Evolutionary conservation across 768 basidiomycete genomes (phyloP).

Genomic region (Suillus plorans): DNA sequence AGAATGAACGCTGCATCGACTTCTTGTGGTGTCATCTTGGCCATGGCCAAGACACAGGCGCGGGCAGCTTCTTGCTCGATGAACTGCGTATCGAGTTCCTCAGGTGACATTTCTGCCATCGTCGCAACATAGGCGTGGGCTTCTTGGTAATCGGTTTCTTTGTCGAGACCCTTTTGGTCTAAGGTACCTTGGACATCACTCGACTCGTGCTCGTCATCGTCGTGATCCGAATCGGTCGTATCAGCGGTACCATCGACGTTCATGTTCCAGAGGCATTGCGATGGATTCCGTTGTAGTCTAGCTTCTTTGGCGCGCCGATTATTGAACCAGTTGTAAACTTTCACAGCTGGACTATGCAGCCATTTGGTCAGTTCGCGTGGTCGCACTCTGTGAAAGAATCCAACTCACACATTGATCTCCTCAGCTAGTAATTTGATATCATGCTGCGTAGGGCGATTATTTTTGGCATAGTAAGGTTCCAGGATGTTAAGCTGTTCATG

Average conservation of each 20-base stretch:
- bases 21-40: not conserved
- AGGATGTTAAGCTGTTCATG: not conserved
- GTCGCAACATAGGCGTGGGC: not conserved
- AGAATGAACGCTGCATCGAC: slow-evolving; percentile 3
- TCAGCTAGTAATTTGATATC: not conserved
- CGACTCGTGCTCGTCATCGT: not conserved
- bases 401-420: not conserved
- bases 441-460: not conserved
- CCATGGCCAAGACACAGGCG: not conserved
- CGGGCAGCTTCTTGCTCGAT: not conserved
- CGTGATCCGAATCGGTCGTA: not conserved
- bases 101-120: not conserved
- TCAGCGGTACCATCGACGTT: not conserved
- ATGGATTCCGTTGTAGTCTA: not conserved
- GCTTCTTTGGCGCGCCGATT: slow-evolving; percentile 1
- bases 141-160: not conserved
- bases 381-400: not conserved
- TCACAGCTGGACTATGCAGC: not conserved
- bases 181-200: not conserved
- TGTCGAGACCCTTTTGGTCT: not conserved
- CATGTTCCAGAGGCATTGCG: not conserved
- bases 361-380: not conserved
- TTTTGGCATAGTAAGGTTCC: not conserved
- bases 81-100: not conserved
- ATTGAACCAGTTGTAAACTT: slow-evolving; percentile 5